These are phyloP conservation scores for Kuraishia molischiana DNA, from an alignment of 805 yeast species.

Conservation along the genomic window DNA sequence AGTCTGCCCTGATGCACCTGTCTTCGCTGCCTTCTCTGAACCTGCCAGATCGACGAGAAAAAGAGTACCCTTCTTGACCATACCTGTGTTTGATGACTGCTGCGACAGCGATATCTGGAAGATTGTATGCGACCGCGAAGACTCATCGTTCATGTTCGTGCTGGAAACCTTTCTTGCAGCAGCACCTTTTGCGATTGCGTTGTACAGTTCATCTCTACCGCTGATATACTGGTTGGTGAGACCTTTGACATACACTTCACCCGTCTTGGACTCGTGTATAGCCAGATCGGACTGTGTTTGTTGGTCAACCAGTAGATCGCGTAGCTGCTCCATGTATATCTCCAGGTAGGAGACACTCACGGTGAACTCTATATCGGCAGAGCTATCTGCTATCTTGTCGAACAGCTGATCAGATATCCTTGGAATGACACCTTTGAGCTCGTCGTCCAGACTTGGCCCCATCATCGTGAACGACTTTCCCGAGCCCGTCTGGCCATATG, in stretches of 20 bases:
- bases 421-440: slow-evolving; percentile 57
- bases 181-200: slow-evolving; percentile 50
- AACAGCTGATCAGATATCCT: slow-evolving; percentile 62
- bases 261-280: slow-evolving; percentile 52
- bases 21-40: slow-evolving; percentile 67
- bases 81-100: slow-evolving; percentile 41
- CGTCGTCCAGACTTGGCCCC: slow-evolving; percentile 31
- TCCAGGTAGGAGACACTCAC: slow-evolving; percentile 72
- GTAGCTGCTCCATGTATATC: slow-evolving; percentile 67
- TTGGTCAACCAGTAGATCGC: slow-evolving; percentile 57
- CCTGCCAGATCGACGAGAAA: slow-evolving; percentile 84
- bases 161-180: slow-evolving; percentile 43
- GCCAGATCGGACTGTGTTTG: slow-evolving; percentile 24
- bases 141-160: slow-evolving; percentile 63
- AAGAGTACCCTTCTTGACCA: slow-evolving; percentile 51
- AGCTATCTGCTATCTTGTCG: slow-evolving; percentile 33
- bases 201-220: slow-evolving; percentile 46
- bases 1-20: slow-evolving; percentile 69
- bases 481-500: slow-evolving; percentile 82
- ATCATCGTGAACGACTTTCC: slow-evolving; percentile 85
- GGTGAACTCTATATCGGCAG: slow-evolving; percentile 49
- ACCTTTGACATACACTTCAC: slow-evolving; percentile 68
- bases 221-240: slow-evolving; percentile 53
- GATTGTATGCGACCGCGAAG: slow-evolving; percentile 76
- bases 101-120: slow-evolving; percentile 63